A percentile compares a stretch with the other conserved stretches of the same genome.
Evolutionary conservation across 2,329 filamentous ascomycete genomes (phyloP).

Genomic region (Ciborinia camelliae): DNA sequence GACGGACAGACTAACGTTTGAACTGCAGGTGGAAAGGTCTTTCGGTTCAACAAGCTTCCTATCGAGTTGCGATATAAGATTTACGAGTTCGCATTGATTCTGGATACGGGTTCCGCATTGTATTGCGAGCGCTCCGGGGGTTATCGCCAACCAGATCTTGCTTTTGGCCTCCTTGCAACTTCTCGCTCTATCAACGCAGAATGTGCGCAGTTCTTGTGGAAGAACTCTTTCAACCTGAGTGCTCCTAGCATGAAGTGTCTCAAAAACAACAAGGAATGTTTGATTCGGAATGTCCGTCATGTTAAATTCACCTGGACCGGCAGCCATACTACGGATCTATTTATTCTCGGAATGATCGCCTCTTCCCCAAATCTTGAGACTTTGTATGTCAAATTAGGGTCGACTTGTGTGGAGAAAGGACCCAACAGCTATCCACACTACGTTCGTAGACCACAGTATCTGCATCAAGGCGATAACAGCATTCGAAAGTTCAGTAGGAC

Average conservation of each 20-base stretch:
- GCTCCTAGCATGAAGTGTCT: background rate
- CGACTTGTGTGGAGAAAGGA: constrained; percentile 3
- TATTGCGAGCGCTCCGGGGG: background rate
- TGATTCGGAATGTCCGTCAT: constrained; percentile 18
- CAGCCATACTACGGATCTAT: constrained; percentile 13
- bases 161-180: constrained; percentile 22
- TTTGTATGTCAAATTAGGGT: constrained; percentile 18
- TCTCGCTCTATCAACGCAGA: constrained; percentile 24
- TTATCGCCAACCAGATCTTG: background rate
- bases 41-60: constrained; percentile 25
- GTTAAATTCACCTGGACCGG: constrained; percentile 23
- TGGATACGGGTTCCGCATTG: background rate
- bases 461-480: constrained; percentile 13
- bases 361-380: constrained; percentile 19
- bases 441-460: background rate
- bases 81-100: constrained; percentile 24
- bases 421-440: background rate
- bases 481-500: constrained; percentile 24
- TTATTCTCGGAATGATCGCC: constrained; percentile 1
- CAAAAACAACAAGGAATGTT: constrained; percentile 1
- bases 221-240: constrained; percentile 24
- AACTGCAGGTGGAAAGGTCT: constrained; percentile 21
- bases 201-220: constrained; percentile 23
- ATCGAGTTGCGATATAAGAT: constrained; percentile 25
- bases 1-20: background rate